Evolutionary conservation across 345 rosid genomes (phyloP).

Genomic region (Eucalyptus pumila): DNA sequence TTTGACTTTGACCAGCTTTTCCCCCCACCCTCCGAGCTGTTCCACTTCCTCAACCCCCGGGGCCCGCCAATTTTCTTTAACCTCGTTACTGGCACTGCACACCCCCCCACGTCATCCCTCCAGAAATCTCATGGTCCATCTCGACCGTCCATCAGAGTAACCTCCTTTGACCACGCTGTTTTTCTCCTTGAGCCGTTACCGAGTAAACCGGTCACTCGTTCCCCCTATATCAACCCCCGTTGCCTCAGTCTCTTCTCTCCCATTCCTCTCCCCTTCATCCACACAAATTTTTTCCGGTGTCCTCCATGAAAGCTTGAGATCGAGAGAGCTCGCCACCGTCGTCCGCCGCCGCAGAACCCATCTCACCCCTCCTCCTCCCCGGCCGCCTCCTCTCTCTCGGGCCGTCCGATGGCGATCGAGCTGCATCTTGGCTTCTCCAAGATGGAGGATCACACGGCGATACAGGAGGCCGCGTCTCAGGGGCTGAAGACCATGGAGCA

Average conservation of each 20-base stretch:
- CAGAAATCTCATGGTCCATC: constrained; percentile 14
- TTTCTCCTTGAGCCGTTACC: constrained; percentile 1
- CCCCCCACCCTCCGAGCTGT: not conserved
- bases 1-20: not conserved
- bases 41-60: not conserved
- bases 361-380: not conserved
- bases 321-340: not conserved
- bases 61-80: not conserved
- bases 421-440: constrained; percentile 36
- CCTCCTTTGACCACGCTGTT: constrained; percentile 17
- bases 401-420: constrained; percentile 46
- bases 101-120: not conserved
- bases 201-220: constrained; percentile 31
- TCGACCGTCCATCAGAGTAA: constrained; percentile 21
- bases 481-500: constrained; percentile 82
- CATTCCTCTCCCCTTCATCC: not conserved
- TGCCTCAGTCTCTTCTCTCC: not conserved
- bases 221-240: constrained; percentile 25
- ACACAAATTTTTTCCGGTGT: not conserved
- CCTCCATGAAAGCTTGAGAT: not conserved
- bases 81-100: not conserved
- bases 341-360: not conserved
- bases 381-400: not conserved
- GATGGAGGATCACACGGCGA: constrained; percentile 66
- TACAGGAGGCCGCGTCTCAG: constrained; percentile 78